Base-by-base conservation (phyloP, 805 yeast species). In the Nakazawaea sp. region DNA sequence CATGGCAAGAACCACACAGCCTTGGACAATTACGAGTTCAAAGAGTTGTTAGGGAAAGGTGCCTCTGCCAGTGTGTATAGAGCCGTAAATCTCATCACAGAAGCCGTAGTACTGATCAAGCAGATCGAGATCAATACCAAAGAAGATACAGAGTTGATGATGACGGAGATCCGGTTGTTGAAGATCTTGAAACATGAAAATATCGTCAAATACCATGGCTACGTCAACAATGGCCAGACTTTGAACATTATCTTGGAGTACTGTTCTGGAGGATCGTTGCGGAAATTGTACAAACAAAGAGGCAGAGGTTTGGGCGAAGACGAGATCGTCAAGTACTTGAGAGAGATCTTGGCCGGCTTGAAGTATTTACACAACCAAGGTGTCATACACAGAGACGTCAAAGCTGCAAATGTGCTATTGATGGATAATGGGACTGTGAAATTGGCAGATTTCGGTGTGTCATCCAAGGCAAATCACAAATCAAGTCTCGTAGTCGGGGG, bases 1-100 rank as follows among this genome's bases (percentile, higher is more conserved):
- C 26, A n/a, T n/a, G n/a, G n/a, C n/a, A n/a, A n/a, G n/a, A n/a
- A n/a, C n/a, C n/a, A 23, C 61, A 60, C 39, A 45, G 72, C 69
- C 2, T 55, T 70, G 16, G 73, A 68, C 30, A 68, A 68, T 37
- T 77, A 72, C 49, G 63, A 64, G 20, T 63, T 79, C 47, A 65
- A 68, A 33, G 81, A 77, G 33, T 70, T 81, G 26, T 65, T 92
- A 2, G 98, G 97, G 3, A 74, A 74, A 42, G 98, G 98, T 2
- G 97, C 97, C 0, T 88, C 78, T 54, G 97, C 97, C 6, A 27
- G 20, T 13, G 45, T 38, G 10, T 38, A 35, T 17, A 19, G 73
- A 41, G 96, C 90, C 0, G 60, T 78, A 20, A 83, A 87, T 48
- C 58, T 70, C 42, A 64, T 62, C 37, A 82, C 89, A 0, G 75